These are phyloP conservation scores for Tillandsia leiboldiana DNA, from an alignment of 176 grass and related monocot species.

Conservation along the genomic window DNA sequence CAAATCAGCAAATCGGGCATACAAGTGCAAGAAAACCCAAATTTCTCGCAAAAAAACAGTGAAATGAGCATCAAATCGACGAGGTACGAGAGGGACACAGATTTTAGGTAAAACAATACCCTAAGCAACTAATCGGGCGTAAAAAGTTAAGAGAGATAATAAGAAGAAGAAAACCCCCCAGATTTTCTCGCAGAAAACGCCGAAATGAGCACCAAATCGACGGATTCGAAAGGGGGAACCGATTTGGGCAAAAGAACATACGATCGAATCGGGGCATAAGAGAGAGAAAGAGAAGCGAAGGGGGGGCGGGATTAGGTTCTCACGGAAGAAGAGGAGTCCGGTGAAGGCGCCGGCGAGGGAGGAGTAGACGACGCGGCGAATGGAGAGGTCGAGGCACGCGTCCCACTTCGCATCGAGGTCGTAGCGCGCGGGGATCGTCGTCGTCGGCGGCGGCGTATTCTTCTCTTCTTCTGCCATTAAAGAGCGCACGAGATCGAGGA, in stretches of 20 bases:
- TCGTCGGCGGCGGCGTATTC: not conserved
- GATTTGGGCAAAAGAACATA: too few relatives aligned
- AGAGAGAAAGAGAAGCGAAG: not conserved
- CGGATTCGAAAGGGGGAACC: not conserved
- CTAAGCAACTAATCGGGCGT: too few relatives aligned
- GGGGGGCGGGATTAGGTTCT: not conserved
- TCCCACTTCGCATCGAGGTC: conserved; percentile 15
- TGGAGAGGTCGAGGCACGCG: conserved; percentile 19
- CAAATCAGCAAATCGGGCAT: too few relatives aligned
- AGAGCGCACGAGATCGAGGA: not conserved
- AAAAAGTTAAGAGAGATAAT: too few relatives aligned
- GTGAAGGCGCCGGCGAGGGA: conserved; percentile 14
- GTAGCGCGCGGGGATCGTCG: not conserved
- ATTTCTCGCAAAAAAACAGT: too few relatives aligned
- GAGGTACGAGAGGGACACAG: too few relatives aligned
- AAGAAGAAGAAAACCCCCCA: too few relatives aligned
- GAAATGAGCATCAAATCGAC: too few relatives aligned
- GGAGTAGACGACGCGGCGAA: conserved; percentile 20
- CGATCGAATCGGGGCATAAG: not conserved
- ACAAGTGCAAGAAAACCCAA: too few relatives aligned
- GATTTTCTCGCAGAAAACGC: not conserved
- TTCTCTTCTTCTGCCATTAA: conserved; percentile 8
- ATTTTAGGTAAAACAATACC: too few relatives aligned
- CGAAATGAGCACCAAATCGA: not conserved
- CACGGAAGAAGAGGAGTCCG: conserved; percentile 16